Percentiles rank a stretch among this genome's conserved stretches.
These are phyloP conservation scores for Eremothecium coryli DNA, from an alignment of 1,139 yeast species.

Conservation along the genomic window DNA sequence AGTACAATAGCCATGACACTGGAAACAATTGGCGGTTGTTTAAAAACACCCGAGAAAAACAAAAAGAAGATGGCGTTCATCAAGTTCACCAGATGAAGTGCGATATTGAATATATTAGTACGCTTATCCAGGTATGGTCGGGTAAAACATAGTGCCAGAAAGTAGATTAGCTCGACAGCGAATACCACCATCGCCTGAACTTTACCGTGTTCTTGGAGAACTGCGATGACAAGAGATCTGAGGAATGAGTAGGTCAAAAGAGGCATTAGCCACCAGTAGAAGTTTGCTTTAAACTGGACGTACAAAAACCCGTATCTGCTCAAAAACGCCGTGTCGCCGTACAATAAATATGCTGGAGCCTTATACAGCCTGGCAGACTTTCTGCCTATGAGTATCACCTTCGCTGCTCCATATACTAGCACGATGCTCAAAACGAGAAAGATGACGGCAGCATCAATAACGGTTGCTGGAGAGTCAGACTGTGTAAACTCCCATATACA, in stretches of 20 bases:
- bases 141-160: slow-evolving; percentile 52
- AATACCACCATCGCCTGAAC: slow-evolving; percentile 73
- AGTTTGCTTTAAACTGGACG: slow-evolving; percentile 82
- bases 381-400: slow-evolving; percentile 64
- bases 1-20: slow-evolving; percentile 92
- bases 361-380: slow-evolving; percentile 63
- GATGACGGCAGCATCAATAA: slow-evolving; percentile 68
- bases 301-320: slow-evolving; percentile 89
- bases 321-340: slow-evolving; percentile 71
- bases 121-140: slow-evolving; percentile 93
- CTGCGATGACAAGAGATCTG: slow-evolving; percentile 79
- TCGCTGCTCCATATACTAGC: slow-evolving; percentile 61
- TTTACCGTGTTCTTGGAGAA: slow-evolving; percentile 70
- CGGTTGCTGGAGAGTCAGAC: slow-evolving; percentile 74
- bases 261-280: slow-evolving; percentile 71
- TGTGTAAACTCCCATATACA: slow-evolving; percentile 85
- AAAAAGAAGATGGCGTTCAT: slow-evolving; percentile 78
- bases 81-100: slow-evolving; percentile 69
- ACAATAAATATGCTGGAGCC: slow-evolving; percentile 87
- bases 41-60: slow-evolving; percentile 79
- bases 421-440: slow-evolving; percentile 49
- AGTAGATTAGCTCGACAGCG: slow-evolving; percentile 61
- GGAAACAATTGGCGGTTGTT: slow-evolving; percentile 76
- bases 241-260: slow-evolving; percentile 56
- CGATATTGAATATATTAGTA: slow-evolving; percentile 84